Evolutionary conservation across 305 asterid species (phyloP).

Genomic region (Rubia tinctorum): DNA sequence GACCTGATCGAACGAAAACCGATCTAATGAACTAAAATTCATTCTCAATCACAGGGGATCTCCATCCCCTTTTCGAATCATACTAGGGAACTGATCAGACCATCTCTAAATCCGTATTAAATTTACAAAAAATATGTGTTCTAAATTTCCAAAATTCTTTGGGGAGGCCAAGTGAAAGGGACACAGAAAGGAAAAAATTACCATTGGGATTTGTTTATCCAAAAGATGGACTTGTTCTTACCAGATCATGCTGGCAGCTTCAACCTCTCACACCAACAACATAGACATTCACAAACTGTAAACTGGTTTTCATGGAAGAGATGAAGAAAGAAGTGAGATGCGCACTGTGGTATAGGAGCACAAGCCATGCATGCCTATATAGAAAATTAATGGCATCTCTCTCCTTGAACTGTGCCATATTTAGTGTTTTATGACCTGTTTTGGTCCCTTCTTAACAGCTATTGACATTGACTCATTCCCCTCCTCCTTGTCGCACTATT

Average conservation of each 20-base stretch:
- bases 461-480: not conserved
- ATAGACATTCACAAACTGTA: not conserved
- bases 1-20: not conserved
- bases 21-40: no score
- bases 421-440: no score
- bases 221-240: not conserved
- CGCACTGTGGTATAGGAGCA: no score
- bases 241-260: conserved; percentile 9
- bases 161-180: not conserved
- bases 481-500: not conserved
- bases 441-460: not conserved
- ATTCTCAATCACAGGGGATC: not conserved
- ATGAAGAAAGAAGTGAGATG: not conserved
- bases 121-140: no score
- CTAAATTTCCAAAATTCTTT: not conserved
- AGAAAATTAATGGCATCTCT: not conserved
- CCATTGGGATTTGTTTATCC: not conserved
- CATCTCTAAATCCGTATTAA: not conserved
- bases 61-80: no score
- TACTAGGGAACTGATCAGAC: no score
- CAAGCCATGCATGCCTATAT: not conserved
- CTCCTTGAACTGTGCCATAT: conserved; percentile 6
- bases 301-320: not conserved
- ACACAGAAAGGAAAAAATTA: no score
- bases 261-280: conserved; percentile 2